Conservation (phyloP, 2,329 filamentous ascomycete species). For the Ceratocystiopsis minuta region DNA sequence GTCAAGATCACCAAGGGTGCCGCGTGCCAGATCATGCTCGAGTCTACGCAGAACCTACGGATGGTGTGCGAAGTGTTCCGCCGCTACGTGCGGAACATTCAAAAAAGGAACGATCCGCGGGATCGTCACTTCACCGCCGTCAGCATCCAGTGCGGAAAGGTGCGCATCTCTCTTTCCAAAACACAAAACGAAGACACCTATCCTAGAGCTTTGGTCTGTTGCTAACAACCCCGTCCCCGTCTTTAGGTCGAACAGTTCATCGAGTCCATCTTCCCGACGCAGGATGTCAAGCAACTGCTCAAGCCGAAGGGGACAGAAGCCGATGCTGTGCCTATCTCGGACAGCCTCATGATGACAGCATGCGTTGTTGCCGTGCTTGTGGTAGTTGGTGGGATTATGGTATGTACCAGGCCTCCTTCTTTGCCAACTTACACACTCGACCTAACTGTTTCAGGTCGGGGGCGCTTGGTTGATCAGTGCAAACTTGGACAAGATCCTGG, state of each 20-base stretch:
- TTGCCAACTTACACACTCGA: not conserved
- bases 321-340: conserved; percentile 32
- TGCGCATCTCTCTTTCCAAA: no score
- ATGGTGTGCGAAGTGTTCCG: conserved; percentile 70
- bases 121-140: conserved; percentile 89
- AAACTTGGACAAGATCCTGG: conserved; percentile 54
- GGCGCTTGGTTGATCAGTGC: conserved; percentile 67
- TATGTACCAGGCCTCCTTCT: conserved; percentile 26
- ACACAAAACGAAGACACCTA: no score
- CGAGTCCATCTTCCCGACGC: conserved; percentile 76
- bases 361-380: conserved; percentile 52
- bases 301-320: conserved; percentile 23
- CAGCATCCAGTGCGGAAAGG: conserved; percentile 68
- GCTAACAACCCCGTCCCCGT: no score
- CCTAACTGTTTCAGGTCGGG: conserved; percentile 39
- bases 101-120: conserved; percentile 81
- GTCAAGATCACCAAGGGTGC: conserved; percentile 95
- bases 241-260: conserved; percentile 75
- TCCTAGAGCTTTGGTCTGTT: no score
- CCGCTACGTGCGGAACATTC: conserved; percentile 61
- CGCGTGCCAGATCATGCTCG: conserved; percentile 77
- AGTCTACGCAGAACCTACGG: conserved; percentile 79
- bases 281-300: conserved; percentile 46
- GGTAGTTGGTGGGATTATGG: conserved; percentile 62
- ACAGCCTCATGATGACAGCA: conserved; percentile 46